Percentiles rank a stretch among this genome's conserved stretches.
Conservation (phyloP, 1,139 yeast genomes). For the Chernovozyma sophiae-reginae region DNA sequence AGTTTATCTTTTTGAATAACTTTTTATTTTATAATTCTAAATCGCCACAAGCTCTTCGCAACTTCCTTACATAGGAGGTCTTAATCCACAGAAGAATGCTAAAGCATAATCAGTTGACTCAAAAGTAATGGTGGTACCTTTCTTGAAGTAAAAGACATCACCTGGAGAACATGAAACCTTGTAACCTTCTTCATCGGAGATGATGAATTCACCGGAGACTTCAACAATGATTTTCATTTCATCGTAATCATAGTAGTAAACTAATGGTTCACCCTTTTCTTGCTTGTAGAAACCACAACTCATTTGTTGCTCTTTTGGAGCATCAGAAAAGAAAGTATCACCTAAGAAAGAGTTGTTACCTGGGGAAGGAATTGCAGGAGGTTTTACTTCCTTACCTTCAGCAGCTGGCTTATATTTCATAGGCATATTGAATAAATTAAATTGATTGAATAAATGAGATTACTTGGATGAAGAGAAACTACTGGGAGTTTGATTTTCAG, state of each 20-base stretch:
- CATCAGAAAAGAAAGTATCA: constrained; percentile 56
- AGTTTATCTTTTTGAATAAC: no score
- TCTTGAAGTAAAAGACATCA: constrained; percentile 64
- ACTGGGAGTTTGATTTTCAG: not conserved
- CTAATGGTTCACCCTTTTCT: constrained; percentile 63
- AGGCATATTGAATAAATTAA: constrained; percentile 44
- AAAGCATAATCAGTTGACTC: constrained; percentile 62
- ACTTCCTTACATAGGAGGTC: constrained; percentile 36
- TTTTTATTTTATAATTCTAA: no score
- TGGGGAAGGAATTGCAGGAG: constrained; percentile 54
- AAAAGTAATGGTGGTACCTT: constrained; percentile 66
- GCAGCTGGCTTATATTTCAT: constrained; percentile 51
- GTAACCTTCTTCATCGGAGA: constrained; percentile 60
- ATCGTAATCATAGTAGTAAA: constrained; percentile 60
- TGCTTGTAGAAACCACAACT: constrained; percentile 66
- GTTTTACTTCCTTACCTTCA: constrained; percentile 52
- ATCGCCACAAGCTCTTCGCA: no score
- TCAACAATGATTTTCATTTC: constrained; percentile 69
- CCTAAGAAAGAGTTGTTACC: constrained; percentile 66
- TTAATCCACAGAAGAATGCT: constrained; percentile 63
- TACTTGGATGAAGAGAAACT: not conserved
- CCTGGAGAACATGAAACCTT: constrained; percentile 56
- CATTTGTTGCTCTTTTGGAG: constrained; percentile 55
- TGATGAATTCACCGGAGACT: constrained; percentile 58
- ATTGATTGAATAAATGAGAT: no score